Percentiles rank a stretch among this genome's conserved stretches.
These are phyloP conservation scores for Penicillium thymicola DNA, from an alignment of 2,329 filamentous ascomycete species.

Conservation along the genomic window DNA sequence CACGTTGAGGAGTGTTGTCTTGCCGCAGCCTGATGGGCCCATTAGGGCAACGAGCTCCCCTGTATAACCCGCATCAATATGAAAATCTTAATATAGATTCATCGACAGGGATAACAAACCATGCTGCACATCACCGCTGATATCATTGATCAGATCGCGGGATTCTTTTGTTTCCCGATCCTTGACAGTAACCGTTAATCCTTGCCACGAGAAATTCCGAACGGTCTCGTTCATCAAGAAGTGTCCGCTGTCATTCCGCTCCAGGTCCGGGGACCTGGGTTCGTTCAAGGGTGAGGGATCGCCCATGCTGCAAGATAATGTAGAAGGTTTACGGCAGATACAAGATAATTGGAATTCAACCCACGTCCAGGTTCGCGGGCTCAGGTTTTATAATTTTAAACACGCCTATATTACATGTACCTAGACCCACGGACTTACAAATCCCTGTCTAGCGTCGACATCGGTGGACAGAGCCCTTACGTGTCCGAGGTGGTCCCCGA, in stretches of 20 bases:
- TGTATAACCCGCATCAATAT: conserved; percentile 20
- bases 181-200: conserved; percentile 68
- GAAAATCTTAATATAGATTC: not conserved
- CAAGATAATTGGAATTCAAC: not conserved
- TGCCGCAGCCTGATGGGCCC: conserved; percentile 72
- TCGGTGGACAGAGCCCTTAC: not conserved
- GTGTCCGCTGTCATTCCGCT: conserved; percentile 27
- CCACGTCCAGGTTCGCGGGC: not conserved
- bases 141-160: conserved; percentile 61
- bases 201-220: conserved; percentile 62
- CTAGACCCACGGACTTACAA: not conserved
- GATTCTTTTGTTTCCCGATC: conserved; percentile 63
- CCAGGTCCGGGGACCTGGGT: conserved; percentile 24
- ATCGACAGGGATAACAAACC: conserved; percentile 39
- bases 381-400: conserved; percentile 7
- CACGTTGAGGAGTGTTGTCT: conserved; percentile 79
- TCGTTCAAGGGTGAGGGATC: not conserved
- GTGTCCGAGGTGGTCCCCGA: conserved; percentile 8
- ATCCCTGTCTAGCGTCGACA: not conserved
- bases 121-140: conserved; percentile 63
- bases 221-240: conserved; percentile 59
- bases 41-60: conserved; percentile 76
- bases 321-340: not conserved
- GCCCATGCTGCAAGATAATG: conserved; percentile 7
- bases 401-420: not conserved